These are phyloP conservation scores for Bathelium albidoporum DNA, from an alignment of 495 filamentous ascomycete species.

Conservation along the genomic window DNA sequence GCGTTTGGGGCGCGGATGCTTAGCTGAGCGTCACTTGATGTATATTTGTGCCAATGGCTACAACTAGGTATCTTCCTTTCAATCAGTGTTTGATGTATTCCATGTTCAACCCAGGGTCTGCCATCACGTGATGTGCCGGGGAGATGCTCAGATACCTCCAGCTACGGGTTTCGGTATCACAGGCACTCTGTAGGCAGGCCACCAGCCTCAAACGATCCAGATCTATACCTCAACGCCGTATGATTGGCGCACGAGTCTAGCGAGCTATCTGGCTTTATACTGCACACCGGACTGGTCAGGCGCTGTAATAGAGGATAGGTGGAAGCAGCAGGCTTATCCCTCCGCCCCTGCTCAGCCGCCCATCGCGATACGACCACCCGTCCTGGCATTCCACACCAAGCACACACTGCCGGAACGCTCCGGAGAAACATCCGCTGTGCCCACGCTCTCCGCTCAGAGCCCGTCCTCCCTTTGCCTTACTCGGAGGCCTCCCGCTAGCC, in stretches of 20 bases:
- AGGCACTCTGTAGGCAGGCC: too few species aligned
- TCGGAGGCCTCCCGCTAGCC: not conserved
- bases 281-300: not conserved
- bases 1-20: not conserved
- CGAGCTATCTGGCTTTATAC: too few species aligned
- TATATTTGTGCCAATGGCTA: too few species aligned
- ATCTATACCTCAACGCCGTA: too few species aligned
- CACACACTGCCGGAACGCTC: not conserved
- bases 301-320: not conserved
- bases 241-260: too few species aligned
- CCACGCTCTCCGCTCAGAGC: not conserved
- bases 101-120: not conserved
- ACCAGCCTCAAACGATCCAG: too few species aligned
- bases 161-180: too few species aligned
- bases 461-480: not conserved
- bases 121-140: not conserved
- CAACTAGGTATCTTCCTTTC: not conserved
- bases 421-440: constrained; percentile 1
- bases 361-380: not conserved
- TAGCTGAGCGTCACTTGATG: not conserved
- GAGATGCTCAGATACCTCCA: not conserved
- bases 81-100: not conserved
- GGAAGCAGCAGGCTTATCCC: not conserved
- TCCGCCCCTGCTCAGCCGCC: not conserved
- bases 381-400: not conserved